A percentile compares a stretch with the other conserved stretches of the same genome.
phyloP scores from a whole-genome alignment of 257 asterid genomes.

The Fraxinus pennsylvanica region DNA sequence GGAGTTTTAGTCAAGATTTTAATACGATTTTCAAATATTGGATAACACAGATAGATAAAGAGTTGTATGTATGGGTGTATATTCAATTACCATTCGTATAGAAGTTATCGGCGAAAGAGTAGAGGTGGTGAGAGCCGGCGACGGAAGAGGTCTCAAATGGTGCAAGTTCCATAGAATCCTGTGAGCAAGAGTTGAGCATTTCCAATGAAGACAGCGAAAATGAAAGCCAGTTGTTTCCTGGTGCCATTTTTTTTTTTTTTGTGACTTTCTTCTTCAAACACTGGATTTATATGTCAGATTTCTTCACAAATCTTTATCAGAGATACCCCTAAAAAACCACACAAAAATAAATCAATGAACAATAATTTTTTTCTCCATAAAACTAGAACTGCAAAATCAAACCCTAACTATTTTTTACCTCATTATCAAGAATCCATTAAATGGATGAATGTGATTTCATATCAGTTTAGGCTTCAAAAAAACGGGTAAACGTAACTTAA shows the following conservation, averaged over 20 bases:
- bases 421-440: not conserved
- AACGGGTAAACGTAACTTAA: too few relatives aligned
- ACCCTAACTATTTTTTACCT: not conserved
- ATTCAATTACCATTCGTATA: slow-evolving; percentile 52
- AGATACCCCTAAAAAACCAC: not conserved
- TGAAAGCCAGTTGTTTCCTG: slow-evolving; percentile 76
- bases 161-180: slow-evolving; percentile 30
- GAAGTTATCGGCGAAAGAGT: slow-evolving; percentile 65
- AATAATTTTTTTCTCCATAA: not conserved
- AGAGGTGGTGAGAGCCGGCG: slow-evolving; percentile 55
- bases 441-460: not conserved
- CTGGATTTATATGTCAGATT: not conserved
- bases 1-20: slow-evolving; percentile 19
- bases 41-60: not conserved
- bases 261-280: not conserved
- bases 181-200: slow-evolving; percentile 56
- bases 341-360: not conserved
- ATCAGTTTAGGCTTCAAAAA: not conserved
- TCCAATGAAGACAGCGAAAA: slow-evolving; percentile 81
- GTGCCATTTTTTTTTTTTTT: slow-evolving; percentile 51
- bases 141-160: slow-evolving; percentile 27
- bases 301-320: slow-evolving; percentile 19
- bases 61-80: not conserved
- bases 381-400: not conserved
- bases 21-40: not conserved